phyloP scores from a whole-genome alignment of 2,329 filamentous ascomycete species.

The Helminthosporium solani region DNA sequence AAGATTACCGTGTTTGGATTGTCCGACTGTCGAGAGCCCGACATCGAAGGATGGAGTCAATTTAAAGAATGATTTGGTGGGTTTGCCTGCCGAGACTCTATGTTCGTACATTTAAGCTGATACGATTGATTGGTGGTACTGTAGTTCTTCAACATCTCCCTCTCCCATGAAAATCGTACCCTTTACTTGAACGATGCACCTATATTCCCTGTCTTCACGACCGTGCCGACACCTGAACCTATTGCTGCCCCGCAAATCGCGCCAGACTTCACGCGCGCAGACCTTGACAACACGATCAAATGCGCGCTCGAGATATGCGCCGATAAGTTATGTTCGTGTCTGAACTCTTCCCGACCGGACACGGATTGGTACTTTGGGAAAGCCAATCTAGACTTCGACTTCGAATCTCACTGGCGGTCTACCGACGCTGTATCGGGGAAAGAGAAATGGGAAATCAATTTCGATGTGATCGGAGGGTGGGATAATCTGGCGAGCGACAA shows the following conservation, averaged over 20 bases:
- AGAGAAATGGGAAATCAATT: constrained; percentile 30
- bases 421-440: constrained; percentile 10
- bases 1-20: constrained; percentile 34
- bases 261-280: constrained; percentile 23
- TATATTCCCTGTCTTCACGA: constrained; percentile 28
- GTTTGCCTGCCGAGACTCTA: constrained; percentile 6
- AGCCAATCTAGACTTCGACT: constrained; percentile 21
- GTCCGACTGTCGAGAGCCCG: constrained; percentile 9
- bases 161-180: constrained; percentile 29
- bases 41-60: constrained; percentile 10
- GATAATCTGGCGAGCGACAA: constrained; percentile 9
- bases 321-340: constrained; percentile 6
- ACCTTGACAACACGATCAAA: constrained; percentile 25
- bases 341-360: neutral
- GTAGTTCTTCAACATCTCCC: constrained; percentile 35
- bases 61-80: constrained; percentile 28
- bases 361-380: constrained; percentile 11
- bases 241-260: constrained; percentile 21
- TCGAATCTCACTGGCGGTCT: constrained; percentile 16
- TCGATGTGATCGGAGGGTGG: constrained; percentile 32
- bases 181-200: constrained; percentile 27
- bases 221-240: constrained; percentile 23
- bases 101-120: constrained; percentile 1
- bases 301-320: constrained; percentile 13
- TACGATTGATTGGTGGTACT: neutral